Base-by-base conservation (phyloP, 768 basidiomycete species). In the Coprinopsis sp. region DNA sequence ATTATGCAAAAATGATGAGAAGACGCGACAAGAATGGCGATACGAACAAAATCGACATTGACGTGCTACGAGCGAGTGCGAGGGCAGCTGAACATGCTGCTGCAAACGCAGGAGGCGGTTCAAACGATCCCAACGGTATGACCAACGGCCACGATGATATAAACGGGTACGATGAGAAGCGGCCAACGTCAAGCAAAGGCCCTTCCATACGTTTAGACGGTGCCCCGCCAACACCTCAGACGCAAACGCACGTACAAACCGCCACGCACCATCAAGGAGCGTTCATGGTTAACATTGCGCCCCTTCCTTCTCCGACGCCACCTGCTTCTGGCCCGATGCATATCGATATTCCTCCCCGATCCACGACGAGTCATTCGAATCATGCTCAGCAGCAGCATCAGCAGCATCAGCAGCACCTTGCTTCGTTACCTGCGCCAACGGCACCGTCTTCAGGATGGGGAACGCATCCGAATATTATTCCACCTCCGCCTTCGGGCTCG, bases 1-100 rank as follows among this genome's bases (percentile, higher is more conserved):
- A 90, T 65, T 90, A 90, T 54, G 87, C 87, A 8, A 90, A 90
- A 58, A 73, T 90, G 24, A 80, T 87, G 69, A 81, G 87, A 40
- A 88, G 89, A 58, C 75, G 82, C 34, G 84, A 87, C 37, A 88
- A 88, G 60, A 75, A 82, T 36, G 84, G 87, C 59, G 70, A 70
- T 13, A 61, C 71, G 8, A 64, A 72, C n/a, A 74, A 70, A 25
- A 87, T 90, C 47, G 84, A 87, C 58, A 72, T 90, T 62, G 86
- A 88, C 51, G 87, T 78, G 33, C 67, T 90, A 38, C 81, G 87
- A 10, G 84, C 83, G 22, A 88, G 82, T 36, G 77, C 82, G 1
- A 65, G 80, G n/a, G 79, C 81, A 4, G 74, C 76, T 10, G 78
- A 81, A 40, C 49, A 66, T 6, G 60, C 59, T 19, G 71, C 73